phyloP scores from a whole-genome alignment of 2,329 filamentous ascomycete species.

The Cytospora piceicola region DNA sequence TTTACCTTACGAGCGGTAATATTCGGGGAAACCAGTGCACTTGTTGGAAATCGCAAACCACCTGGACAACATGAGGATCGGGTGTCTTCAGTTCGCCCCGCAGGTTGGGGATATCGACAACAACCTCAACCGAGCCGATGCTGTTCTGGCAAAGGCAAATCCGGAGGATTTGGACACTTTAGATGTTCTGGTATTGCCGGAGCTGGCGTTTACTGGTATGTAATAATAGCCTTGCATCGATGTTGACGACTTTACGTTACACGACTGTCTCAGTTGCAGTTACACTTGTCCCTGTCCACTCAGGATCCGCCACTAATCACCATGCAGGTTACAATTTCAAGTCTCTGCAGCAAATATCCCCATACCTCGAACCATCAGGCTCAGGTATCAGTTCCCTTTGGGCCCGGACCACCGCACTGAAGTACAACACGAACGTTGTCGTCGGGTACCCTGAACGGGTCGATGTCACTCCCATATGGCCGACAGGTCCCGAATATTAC shows the following conservation, averaged over 20 bases:
- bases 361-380: slow-evolving; percentile 69
- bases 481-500: slow-evolving; percentile 56
- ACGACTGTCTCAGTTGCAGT: too few species aligned
- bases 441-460: slow-evolving; percentile 76
- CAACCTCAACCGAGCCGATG: slow-evolving; percentile 71
- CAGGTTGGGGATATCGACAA: slow-evolving; percentile 70
- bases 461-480: slow-evolving; percentile 54
- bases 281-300: not conserved
- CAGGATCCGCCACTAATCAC: slow-evolving; percentile 2
- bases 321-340: slow-evolving; percentile 74
- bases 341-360: slow-evolving; percentile 67
- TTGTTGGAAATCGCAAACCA: not conserved
- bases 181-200: slow-evolving; percentile 74
- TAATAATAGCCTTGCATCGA: too few species aligned
- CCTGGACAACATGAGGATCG: slow-evolving; percentile 61
- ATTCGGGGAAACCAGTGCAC: not conserved
- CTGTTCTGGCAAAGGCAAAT: slow-evolving; percentile 58
- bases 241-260: too few species aligned
- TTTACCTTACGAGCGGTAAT: not conserved
- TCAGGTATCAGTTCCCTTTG: slow-evolving; percentile 71
- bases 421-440: slow-evolving; percentile 68
- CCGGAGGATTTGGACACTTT: slow-evolving; percentile 62
- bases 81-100: slow-evolving; percentile 72
- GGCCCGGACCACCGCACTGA: slow-evolving; percentile 69
- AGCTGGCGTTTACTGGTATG: slow-evolving; percentile 74